Conservation (phyloP, 202 grass and related monocot genomes). For the Elaeis oleifera region DNA sequence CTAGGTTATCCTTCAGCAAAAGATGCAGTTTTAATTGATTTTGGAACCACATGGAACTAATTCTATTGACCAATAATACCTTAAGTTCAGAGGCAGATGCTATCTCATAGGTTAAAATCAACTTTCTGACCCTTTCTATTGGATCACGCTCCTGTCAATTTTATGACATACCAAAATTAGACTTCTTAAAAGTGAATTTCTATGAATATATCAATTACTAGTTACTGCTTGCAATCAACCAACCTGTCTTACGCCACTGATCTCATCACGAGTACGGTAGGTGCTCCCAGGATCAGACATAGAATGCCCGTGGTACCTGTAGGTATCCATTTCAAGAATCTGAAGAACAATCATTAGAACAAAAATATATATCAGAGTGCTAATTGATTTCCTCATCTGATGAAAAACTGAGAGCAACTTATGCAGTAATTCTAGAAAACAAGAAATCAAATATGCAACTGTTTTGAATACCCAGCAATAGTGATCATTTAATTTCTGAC, state of each 20-base stretch:
- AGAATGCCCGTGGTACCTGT: constrained; percentile 91
- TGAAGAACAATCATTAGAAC: constrained; percentile 24
- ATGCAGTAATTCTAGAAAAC: too few relatives aligned
- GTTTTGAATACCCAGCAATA: too few relatives aligned
- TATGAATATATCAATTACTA: neutral
- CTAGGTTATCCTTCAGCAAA: neutral
- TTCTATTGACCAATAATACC: constrained; percentile 28
- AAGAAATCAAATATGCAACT: too few relatives aligned
- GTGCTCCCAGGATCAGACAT: constrained; percentile 99
- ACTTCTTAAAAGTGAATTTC: neutral
- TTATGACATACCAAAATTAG: constrained; percentile 21
- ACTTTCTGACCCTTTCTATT: constrained; percentile 83
- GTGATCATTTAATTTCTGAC: too few relatives aligned
- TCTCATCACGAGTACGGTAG: constrained; percentile 83
- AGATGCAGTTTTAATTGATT: neutral
- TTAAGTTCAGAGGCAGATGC: constrained; percentile 75
- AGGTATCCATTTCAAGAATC: constrained; percentile 97
- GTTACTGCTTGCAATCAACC: neutral
- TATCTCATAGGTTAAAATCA: constrained; percentile 71
- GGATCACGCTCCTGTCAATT: constrained; percentile 69
- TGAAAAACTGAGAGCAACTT: too few relatives aligned
- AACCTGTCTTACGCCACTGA: constrained; percentile 80
- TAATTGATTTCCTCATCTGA: too few relatives aligned
- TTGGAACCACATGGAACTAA: neutral
- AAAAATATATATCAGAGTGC: constrained; percentile 19